Evolutionary conservation across 2,329 filamentous ascomycete genomes (phyloP), one percentile per base, ranked within the genome.

Genomic region (Xylaria sp.): DNA sequence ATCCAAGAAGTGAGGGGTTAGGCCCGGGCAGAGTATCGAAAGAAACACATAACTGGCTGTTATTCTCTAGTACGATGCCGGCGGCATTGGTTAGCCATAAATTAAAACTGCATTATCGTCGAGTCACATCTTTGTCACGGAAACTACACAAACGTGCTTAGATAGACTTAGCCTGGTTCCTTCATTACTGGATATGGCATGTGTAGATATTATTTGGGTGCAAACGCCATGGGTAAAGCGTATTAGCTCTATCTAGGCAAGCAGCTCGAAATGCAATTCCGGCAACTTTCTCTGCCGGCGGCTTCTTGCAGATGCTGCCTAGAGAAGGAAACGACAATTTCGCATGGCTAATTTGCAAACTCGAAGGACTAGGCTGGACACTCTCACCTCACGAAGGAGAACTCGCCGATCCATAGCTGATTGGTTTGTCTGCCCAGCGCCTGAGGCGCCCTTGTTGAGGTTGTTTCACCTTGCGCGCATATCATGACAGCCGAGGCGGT

Each of bases 271-370:
- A 58, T 34, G 25, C 7, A 41, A 54, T 23, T 23, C 34, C 46
- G 52, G 48, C 57, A 44, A 50, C 41, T 55, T 59, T 48, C 50
- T 54, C 41, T 54, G 66, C 50, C 50, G 46, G 41, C 54, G 66
- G 66, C 56, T 61, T 54, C 41, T 61, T 55, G 69, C 63, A 64
- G 69, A 69, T 69, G 25, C 13, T 63, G 37, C 48, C 51, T 51
- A 37, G 20, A 34, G 39, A 28, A 25, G 25, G n/a, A 25, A 54
- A 37, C 39, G 56, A 34, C 7, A 51, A 64, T 44, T 28, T 55
- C 46, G 58, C 54, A 50, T 59, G 20, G 39, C 48, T 23, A 50
- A 20, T 34, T 39, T 63, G 54, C 61, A 39, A 51, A 41, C 60
- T 63, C 55, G 51, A 34, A 12, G 50, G 25, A 10, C 15, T 32